Evolutionary conservation across 2,329 filamentous ascomycete species (phyloP), one percentile per base, ranked within the genome.

Genomic region (Venturia carpophila): DNA sequence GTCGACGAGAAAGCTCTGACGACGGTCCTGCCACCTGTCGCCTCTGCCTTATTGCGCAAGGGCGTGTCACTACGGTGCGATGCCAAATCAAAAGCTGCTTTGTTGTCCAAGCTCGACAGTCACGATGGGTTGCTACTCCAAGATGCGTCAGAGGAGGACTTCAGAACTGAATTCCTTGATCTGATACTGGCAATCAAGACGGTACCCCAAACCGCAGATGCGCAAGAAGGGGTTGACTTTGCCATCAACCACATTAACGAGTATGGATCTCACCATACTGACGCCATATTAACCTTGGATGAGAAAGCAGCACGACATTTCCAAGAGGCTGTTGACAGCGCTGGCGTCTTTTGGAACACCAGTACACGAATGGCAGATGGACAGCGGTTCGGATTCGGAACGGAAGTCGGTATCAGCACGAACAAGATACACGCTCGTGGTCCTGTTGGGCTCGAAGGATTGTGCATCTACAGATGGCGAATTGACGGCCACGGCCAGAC

Each of bases 381-480:
- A 9, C 97, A 96, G 89, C 84, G 94, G 52, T 97, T 95, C 75
- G 94, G 94, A 9, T 99, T 99, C 77, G 94, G 94, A 60, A 97
- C 94, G 0, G 94, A 99, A 78, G 94, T 99, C 30, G 94, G 94
- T 64, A 97, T 99, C 77, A 95, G 90, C 79, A 99, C 94, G 62
- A 99, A 97, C 81, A 99, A 97, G 81, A 96, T 99, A 68, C 94
- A 99, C 75, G 90, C 91, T 1, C 82, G 94, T 62, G 94, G 94
- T 0, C 94, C 94, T 0, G 94, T 99, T 6, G 94, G 94, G 1
- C 79, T 99, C 63, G 94, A 97, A 73, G 94, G 94, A 0, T 77
- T 99, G 75, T 96, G 91, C 74, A 97, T 97, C 68, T 97, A 99
- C 79, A 97, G 97, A 80, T 99, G 97, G 80, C 86, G 94, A 76